A percentile compares a stretch with the other conserved stretches of the same genome.
phyloP scores from a whole-genome alignment of 106 monocot species.

The Ottelia alismoides region DNA sequence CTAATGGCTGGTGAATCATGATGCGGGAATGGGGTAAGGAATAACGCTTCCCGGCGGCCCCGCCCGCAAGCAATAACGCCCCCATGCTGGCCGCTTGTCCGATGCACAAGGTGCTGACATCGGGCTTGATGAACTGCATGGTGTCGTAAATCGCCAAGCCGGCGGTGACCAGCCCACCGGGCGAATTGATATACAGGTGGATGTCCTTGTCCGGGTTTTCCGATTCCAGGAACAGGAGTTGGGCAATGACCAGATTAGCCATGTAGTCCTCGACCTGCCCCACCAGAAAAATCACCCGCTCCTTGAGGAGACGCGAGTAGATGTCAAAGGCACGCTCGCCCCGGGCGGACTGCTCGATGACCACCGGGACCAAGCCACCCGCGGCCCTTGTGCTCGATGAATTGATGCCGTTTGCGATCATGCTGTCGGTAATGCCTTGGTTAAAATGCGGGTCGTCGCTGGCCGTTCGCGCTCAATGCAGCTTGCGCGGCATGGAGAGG shows the following conservation, averaged over 20 bases:
- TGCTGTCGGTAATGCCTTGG: no score
- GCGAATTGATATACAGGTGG: constrained; percentile 46
- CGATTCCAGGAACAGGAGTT: constrained; percentile 68
- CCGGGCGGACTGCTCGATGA: constrained; percentile 70
- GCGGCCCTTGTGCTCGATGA: no score
- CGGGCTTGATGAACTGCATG: constrained; percentile 59
- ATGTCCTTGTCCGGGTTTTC: constrained; percentile 64
- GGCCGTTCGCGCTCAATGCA: no score
- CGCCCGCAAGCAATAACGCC: no score
- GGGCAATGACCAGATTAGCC: constrained; percentile 56
- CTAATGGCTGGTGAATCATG: constrained; percentile 76
- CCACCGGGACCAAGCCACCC: constrained; percentile 21
- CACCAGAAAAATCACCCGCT: constrained; percentile 63
- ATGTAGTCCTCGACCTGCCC: constrained; percentile 50
- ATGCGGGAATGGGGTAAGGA: constrained; percentile 51
- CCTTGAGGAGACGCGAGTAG: constrained; percentile 72
- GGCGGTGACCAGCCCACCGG: constrained; percentile 55
- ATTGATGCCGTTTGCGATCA: no score
- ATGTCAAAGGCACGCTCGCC: no score
- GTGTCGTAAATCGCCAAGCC: constrained; percentile 78
- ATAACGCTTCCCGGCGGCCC: constrained; percentile 43
- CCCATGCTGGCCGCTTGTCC: constrained; percentile 78
- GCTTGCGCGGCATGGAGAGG: no score
- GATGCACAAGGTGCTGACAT: constrained; percentile 57
- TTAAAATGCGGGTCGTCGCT: no score